Evolutionary conservation across 1,139 yeast genomes (phyloP), one percentile per base, ranked within the genome.

Genomic region (Pichia sp.): DNA sequence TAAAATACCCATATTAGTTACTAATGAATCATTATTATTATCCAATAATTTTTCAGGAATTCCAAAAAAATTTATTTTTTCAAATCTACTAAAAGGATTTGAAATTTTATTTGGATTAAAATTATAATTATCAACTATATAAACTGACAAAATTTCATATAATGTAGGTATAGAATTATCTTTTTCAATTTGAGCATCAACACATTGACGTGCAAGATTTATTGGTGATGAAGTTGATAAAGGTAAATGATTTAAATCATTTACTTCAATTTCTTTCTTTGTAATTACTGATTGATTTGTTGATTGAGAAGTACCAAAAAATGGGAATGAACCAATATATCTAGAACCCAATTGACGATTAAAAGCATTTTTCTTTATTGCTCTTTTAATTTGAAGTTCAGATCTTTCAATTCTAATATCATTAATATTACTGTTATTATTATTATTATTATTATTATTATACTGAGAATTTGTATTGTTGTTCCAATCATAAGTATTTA

Each of bases 41-140:
- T 83, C 87, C 57, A 86, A 79, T 55, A 89, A 81, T 54, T 78
- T 81, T 63, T 89, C 96, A 0, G 97, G 97, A 47, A 90, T 79
- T 60, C 78, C 80, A 52, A 82, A 73, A 50, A 83, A 81, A 42
- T 78, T 76, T 4, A 82, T 72, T 58, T 84, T 82, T 58, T 81
- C 90, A 64, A 88, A 89, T 8, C 96, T 84, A n/a, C 86, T 77
- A 61, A 86, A 83, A 34, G 63, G 54, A 7, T 61, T 59, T 7
- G 54, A 42, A 3, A 58, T 51, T 32, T 54, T 57, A 4, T 49
- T 52, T 7, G 61, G 61, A 34, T 63, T 59, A 44, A 62, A 64
- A 40, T 65, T 66, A 47, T 65, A 66, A 45, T 60, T 65, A 47
- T 66, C 69, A 37, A 65, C 58, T 32, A 61, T 59, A 43, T 62